Percentiles rank a stretch among this genome's conserved stretches.
These are phyloP conservation scores for Phaeophleospora eucalypticola DNA, from an alignment of 2,329 filamentous ascomycete species.

Conservation along the genomic window DNA sequence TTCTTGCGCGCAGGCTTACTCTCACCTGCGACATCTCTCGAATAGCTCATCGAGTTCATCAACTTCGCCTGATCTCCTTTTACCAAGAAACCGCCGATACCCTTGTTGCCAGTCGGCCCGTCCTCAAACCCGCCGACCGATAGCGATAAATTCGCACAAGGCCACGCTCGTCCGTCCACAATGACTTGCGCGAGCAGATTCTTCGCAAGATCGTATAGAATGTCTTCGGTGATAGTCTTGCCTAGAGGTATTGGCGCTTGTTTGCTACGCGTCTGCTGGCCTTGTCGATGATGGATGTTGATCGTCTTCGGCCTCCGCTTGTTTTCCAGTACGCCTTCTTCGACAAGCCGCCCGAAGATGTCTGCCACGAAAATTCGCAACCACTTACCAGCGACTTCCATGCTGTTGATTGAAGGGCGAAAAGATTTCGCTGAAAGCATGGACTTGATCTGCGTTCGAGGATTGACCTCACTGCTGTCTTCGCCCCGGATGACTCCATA, in stretches of 20 bases:
- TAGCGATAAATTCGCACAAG: conserved; percentile 83
- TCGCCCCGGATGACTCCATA: conserved; percentile 80
- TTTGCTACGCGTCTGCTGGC: conserved; percentile 68
- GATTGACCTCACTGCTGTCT: conserved; percentile 83
- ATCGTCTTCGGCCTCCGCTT: conserved; percentile 81
- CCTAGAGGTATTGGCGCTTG: conserved; percentile 73
- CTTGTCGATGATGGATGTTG: conserved; percentile 76
- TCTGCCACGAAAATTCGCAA: conserved; percentile 87
- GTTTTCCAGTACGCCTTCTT: conserved; percentile 85
- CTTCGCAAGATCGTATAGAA: conserved; percentile 71
- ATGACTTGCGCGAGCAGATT: conserved; percentile 73
- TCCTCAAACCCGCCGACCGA: conserved; percentile 93
- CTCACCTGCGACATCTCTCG: conserved; percentile 24
- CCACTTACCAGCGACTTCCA: conserved; percentile 79
- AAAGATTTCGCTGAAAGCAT: conserved; percentile 98
- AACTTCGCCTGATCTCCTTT: conserved; percentile 56
- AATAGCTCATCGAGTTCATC: conserved; percentile 30
- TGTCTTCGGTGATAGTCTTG: conserved; percentile 65
- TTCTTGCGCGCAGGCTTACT: conserved; percentile 32
- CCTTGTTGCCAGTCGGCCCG: conserved; percentile 74
- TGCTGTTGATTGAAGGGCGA: conserved; percentile 71
- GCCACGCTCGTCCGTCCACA: conserved; percentile 76
- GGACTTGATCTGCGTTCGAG: conserved; percentile 88
- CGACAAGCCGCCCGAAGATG: conserved; percentile 82
- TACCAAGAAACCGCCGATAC: conserved; percentile 81